phyloP scores from a whole-genome alignment of 2,329 filamentous ascomycete species.

The Pseudogymnoascus destructans region DNA sequence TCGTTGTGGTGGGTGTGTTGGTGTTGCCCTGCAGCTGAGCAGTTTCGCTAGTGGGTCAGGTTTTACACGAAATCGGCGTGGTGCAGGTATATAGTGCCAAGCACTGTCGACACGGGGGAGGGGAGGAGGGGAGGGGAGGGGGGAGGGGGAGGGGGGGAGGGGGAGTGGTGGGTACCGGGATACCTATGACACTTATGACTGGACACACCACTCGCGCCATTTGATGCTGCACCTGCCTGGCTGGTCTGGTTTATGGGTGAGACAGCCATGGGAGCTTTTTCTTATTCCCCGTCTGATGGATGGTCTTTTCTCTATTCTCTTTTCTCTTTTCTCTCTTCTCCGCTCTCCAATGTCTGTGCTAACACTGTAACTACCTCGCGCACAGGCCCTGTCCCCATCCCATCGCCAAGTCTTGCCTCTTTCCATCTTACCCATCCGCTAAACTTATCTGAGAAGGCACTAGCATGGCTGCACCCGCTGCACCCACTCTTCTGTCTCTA shows the following conservation, averaged over 20 bases:
- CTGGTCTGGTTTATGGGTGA: not conserved
- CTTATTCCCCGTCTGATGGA: not conserved
- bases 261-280: not conserved
- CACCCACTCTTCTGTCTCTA: no score
- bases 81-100: not conserved
- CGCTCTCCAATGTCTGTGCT: not conserved
- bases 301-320: not conserved
- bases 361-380: not conserved
- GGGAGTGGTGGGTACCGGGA: not conserved
- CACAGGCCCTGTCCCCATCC: not conserved
- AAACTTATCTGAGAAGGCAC: not conserved
- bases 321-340: not conserved
- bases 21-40: not conserved
- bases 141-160: not conserved
- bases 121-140: not conserved
- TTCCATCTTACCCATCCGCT: not conserved
- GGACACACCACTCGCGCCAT: not conserved
- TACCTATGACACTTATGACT: not conserved
- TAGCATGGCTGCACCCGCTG: not conserved
- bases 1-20: no score
- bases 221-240: not conserved
- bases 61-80: not conserved
- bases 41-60: not conserved
- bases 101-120: not conserved
- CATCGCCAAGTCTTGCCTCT: not conserved